Conservation (phyloP, 805 yeast species). For the Kodamaea kaohsiungensis region DNA sequence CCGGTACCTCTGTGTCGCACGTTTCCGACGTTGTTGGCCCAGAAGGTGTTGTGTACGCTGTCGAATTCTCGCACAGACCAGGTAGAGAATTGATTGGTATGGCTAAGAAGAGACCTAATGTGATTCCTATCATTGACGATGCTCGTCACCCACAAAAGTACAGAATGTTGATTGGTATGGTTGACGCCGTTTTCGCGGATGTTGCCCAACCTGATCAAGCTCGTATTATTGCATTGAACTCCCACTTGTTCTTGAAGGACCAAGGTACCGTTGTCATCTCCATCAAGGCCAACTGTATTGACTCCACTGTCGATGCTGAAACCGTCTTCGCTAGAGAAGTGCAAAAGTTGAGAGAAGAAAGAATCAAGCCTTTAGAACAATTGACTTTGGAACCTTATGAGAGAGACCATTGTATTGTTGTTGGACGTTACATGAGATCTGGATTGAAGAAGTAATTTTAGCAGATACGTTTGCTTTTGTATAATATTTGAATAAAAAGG, state of each 20-base stretch:
- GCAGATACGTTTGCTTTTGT: not conserved
- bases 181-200: slow-evolving; percentile 97
- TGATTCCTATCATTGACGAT: slow-evolving; percentile 98
- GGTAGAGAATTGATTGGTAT: slow-evolving; percentile 98
- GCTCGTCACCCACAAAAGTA: slow-evolving; percentile 99
- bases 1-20: slow-evolving; percentile 98
- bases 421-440: slow-evolving; percentile 94
- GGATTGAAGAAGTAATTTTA: slow-evolving; percentile 54
- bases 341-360: slow-evolving; percentile 97
- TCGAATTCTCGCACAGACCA: slow-evolving; percentile 99
- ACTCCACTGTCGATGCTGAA: slow-evolving; percentile 98
- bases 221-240: slow-evolving; percentile 97
- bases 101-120: slow-evolving; percentile 99
- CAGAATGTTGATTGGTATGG: slow-evolving; percentile 99
- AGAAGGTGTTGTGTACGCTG: slow-evolving; percentile 98
- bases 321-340: slow-evolving; percentile 99
- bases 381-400: slow-evolving; percentile 99
- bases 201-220: slow-evolving; percentile 99
- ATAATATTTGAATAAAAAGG: slow-evolving; percentile 5
- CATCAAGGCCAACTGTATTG: slow-evolving; percentile 99
- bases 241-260: slow-evolving; percentile 97
- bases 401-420: slow-evolving; percentile 99
- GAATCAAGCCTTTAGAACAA: slow-evolving; percentile 98
- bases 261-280: slow-evolving; percentile 98
- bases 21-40: slow-evolving; percentile 99